Base-by-base conservation (phyloP, 192 early-diverging fungal species). In the Chytriomyces sp. region DNA sequence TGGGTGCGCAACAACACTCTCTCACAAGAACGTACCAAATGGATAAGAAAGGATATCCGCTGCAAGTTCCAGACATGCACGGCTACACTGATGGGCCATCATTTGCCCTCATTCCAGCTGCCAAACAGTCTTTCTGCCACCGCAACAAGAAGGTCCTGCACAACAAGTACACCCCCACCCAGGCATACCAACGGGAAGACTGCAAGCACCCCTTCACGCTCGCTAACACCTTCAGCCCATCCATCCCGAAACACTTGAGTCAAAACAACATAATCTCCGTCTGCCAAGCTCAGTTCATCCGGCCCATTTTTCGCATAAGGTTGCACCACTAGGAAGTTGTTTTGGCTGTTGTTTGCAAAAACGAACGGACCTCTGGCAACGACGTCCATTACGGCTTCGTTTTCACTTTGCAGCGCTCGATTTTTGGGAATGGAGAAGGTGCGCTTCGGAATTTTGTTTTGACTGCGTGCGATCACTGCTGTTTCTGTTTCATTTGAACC, bases 161-260 rank as follows among this genome's bases (percentile, higher is more conserved):
- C 82, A 5, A 78, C 46, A 11, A 77, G 83, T 9, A 84, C 83
- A 59, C 74, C 70, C 3, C 83, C 83, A 6, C 83, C 83, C 4
- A 84, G 61, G 46, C 83, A 84, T 23, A 76, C 76, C 11, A 85
- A 7, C 18, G 83, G 83, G 61, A 85, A 85, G 53, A 82, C 23
- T 13, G 67, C 82, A 7, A 81, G 83, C 6, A 80, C 83, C 43
- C 83, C 83, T 5, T 80, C 69, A 26, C 81, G 69, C 60, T 69
- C 73, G 35, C 63, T 69, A 7, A 85, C 81, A 64, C 83, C 83
- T 20, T 79, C 78, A 20, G 76, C 78, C 83, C 83, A 85, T 13
- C 80, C 81, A 64, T 85, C 83, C 13, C 74, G 44, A 65, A 70
- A 85, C 8, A 85, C 80, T 1, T 47, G 18, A 9, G n/a, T 47